Conservation (phyloP, 805 yeast species). For the Lachancea nothofagi region DNA sequence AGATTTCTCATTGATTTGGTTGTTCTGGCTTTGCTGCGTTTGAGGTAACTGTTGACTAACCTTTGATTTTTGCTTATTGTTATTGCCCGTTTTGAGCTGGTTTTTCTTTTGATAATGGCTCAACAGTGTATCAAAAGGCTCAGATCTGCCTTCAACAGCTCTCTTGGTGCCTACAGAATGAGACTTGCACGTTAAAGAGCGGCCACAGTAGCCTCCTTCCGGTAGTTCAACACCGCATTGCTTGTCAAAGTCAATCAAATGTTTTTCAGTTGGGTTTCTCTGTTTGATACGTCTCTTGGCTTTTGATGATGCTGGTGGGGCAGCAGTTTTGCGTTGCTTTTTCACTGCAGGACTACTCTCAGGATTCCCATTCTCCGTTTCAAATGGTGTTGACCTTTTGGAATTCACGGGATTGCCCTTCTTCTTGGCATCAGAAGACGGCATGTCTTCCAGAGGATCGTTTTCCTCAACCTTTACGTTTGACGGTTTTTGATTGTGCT, state of each 20-base stretch:
- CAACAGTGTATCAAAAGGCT: slow-evolving; percentile 81
- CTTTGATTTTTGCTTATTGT: slow-evolving; percentile 73
- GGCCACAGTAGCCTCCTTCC: slow-evolving; percentile 92
- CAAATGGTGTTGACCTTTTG: slow-evolving; percentile 11
- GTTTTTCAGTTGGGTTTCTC: slow-evolving; percentile 70
- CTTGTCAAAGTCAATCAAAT: slow-evolving; percentile 69
- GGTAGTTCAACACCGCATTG: slow-evolving; percentile 96
- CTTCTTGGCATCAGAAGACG: slow-evolving; percentile 9
- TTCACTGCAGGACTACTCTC: slow-evolving; percentile 11
- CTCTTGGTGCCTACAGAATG: slow-evolving; percentile 98
- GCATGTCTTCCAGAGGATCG: slow-evolving; percentile 12
- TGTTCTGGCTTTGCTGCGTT: slow-evolving; percentile 24
- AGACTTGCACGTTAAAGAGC: slow-evolving; percentile 93
- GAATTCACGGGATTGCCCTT: slow-evolving; percentile 6
- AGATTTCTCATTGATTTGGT: neutral
- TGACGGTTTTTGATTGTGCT: neutral
- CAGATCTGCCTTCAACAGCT: slow-evolving; percentile 88
- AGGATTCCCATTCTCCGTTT: slow-evolving; percentile 3
- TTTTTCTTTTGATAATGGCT: slow-evolving; percentile 89
- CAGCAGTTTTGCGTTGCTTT: slow-evolving; percentile 18
- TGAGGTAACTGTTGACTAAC: slow-evolving; percentile 44
- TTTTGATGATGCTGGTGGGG: slow-evolving; percentile 21
- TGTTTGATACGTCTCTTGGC: slow-evolving; percentile 39
- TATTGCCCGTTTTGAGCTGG: slow-evolving; percentile 81
- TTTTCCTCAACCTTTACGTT: slow-evolving; percentile 9